Evolutionary conservation across 2,329 filamentous ascomycete genomes (phyloP).

Genomic region (Aspergillus jensenii): DNA sequence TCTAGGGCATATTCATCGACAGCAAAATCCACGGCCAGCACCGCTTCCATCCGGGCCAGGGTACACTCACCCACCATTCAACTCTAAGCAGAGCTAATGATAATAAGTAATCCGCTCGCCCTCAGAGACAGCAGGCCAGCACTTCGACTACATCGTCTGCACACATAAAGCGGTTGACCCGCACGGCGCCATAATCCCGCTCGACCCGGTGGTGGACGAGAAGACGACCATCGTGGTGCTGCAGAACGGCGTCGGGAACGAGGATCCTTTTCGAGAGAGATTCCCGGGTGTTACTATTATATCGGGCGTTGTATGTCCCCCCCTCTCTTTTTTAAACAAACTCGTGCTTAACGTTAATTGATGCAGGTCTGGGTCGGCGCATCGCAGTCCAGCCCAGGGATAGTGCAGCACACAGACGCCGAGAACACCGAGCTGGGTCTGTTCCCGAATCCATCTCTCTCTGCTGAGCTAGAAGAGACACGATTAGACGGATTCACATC

Average conservation of each 20-base stretch:
- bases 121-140: constrained; percentile 27
- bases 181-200: constrained; percentile 36
- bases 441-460: constrained; percentile 47
- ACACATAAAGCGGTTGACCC: constrained; percentile 46
- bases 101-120: constrained; percentile 39
- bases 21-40: constrained; percentile 45
- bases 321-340: too few relatives aligned
- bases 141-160: constrained; percentile 40
- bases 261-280: constrained; percentile 36
- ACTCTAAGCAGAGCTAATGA: neutral
- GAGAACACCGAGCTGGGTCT: constrained; percentile 59
- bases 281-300: constrained; percentile 35
- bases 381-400: constrained; percentile 50
- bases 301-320: constrained; percentile 46
- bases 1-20: constrained; percentile 42
- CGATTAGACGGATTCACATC: constrained; percentile 44
- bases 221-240: constrained; percentile 40
- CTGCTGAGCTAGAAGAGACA: neutral
- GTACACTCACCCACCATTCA: constrained; percentile 25
- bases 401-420: constrained; percentile 51
- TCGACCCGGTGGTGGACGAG: constrained; percentile 36
- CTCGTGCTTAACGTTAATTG: too few relatives aligned
- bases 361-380: constrained; percentile 50
- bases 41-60: constrained; percentile 32
- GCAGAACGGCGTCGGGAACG: constrained; percentile 45